Base-by-base conservation (phyloP, 2,329 filamentous ascomycete species). In the Aureobasidium namibiae region DNA sequence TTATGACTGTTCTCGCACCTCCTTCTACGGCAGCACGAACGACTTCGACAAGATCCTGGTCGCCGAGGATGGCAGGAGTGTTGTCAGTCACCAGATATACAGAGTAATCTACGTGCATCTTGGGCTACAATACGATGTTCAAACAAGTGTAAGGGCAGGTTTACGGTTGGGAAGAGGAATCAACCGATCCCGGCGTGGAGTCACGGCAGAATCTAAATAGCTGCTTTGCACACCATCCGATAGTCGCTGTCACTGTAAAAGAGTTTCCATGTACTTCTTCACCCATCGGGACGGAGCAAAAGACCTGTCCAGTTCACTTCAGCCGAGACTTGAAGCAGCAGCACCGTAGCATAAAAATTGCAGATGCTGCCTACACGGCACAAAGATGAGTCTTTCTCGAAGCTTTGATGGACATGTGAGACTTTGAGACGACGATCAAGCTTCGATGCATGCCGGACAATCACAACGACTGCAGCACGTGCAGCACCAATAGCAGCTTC, bases 21-120 rank as follows among this genome's bases (percentile, higher is more conserved):
- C 90, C 91, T 70, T 82, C 77, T 53, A 95, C 73, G 21, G 91
- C 88, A 46, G 83, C 80, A 67, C 87, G 84, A 57, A 96, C 91
- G 1, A 96, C 86, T 10, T 81, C 66, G 61, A 83, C 81, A 38
- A 96, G 79, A 70, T 90, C 81, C 65, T 81, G 82, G 63, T 80
- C 75, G 58, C 88, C 88, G 44, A 96, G 84, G 65, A 96, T 90
- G 34, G 85, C 84, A 14, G 87, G 82, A n/a, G 91, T 95, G 53
- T 90, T 94, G 79, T 96, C 92, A 5, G 92, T 96, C 66, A 96
- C 92, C 60, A 96, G 81, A 71, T 96, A 96, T 39, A 96, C 78
- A 50, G 87, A 86, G 72, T 95, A 92, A 74, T 95, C 85, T 48
- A 87, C 78, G 21, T 67, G 63, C 61, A 64, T 65, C 31, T 75